These are phyloP conservation scores for Lobosporangium transversale DNA, from an alignment of 192 early-diverging fungal genomes.

Conservation along the genomic window DNA sequence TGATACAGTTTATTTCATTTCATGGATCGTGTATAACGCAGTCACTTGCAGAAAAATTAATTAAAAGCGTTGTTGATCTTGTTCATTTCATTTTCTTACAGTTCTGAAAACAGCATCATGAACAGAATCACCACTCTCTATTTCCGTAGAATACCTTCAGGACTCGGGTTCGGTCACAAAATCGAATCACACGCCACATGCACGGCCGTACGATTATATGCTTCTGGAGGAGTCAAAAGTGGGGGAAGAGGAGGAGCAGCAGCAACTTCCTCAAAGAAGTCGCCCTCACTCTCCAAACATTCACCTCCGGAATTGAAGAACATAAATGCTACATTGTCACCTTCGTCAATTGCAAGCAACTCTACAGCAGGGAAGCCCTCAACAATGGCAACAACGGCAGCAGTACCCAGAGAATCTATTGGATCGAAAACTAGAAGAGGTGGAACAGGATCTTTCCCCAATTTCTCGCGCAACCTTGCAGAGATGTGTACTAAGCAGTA, in stretches of 20 bases:
- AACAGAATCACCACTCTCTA: too few relatives aligned
- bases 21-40: too few relatives aligned
- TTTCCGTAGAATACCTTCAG: too few relatives aligned
- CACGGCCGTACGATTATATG: background rate
- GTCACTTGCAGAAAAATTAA: too few relatives aligned
- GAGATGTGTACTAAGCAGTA: conserved; percentile 50
- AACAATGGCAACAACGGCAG: conserved; percentile 1
- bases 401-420: background rate
- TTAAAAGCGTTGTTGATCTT: too few relatives aligned
- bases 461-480: conserved; percentile 31
- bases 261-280: background rate
- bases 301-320: conserved; percentile 38
- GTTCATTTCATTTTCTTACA: too few relatives aligned
- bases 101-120: too few relatives aligned
- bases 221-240: too few relatives aligned
- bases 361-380: background rate
- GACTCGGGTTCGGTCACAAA: too few relatives aligned
- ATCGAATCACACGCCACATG: too few relatives aligned
- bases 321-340: conserved; percentile 17
- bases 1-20: too few relatives aligned
- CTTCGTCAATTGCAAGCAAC: conserved; percentile 17
- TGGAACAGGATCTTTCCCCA: conserved; percentile 2
- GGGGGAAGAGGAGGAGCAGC: too few relatives aligned
- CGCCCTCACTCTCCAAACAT: conserved; percentile 30
- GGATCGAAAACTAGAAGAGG: background rate